Percentiles rank a stretch among this genome's conserved stretches.
These are phyloP conservation scores for Pyrenula aspistea DNA, from an alignment of 495 filamentous ascomycete species.

Conservation along the genomic window DNA sequence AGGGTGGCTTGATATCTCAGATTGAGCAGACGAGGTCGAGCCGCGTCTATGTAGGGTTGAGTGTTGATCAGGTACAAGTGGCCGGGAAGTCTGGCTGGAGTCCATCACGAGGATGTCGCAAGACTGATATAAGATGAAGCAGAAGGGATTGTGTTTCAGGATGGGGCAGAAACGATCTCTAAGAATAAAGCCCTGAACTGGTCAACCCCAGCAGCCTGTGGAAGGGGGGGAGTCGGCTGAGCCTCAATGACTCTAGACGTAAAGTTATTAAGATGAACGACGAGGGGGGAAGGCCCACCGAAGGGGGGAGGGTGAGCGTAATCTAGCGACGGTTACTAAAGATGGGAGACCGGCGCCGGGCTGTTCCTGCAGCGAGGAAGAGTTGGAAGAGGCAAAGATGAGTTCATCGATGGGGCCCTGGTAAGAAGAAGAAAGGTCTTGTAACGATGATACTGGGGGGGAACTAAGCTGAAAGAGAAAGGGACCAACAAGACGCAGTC, in stretches of 20 bases:
- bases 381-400: neutral
- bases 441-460: neutral
- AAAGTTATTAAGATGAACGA: neutral
- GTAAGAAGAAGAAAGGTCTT: neutral
- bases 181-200: neutral
- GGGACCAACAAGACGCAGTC: neutral
- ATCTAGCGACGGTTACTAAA: neutral
- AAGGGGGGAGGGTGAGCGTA: neutral
- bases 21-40: neutral
- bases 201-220: neutral
- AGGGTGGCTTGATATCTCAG: neutral
- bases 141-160: slow-evolving; percentile 1
- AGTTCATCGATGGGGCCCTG: neutral
- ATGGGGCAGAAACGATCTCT: slow-evolving; percentile 1
- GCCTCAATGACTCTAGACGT: neutral
- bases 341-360: neutral
- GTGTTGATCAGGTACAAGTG: neutral
- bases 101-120: slow-evolving; percentile 1
- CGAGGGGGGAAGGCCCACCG: neutral
- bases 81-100: neutral
- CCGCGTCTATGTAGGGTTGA: neutral
- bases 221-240: neutral
- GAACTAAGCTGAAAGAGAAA: neutral
- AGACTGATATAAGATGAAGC: slow-evolving; percentile 1
- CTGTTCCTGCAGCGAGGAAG: neutral